Conservation (phyloP, 768 basidiomycete species). For the Mycena pura region DNA sequence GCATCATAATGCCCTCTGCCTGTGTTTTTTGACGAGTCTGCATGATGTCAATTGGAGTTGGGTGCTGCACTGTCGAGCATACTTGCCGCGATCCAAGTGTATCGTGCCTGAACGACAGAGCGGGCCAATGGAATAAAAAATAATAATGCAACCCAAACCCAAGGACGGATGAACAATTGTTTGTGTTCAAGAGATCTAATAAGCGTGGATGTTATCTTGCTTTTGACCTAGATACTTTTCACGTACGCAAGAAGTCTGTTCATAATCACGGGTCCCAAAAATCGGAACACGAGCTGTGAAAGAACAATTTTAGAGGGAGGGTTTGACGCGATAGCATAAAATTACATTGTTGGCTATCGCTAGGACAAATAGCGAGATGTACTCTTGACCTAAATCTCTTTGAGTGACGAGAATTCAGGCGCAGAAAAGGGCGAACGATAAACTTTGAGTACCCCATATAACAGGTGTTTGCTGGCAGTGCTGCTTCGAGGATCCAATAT, state of each 20-base stretch:
- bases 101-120: conserved; percentile 47
- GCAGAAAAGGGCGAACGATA: conserved; percentile 1
- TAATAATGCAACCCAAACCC: conserved; percentile 52
- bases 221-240: too few species aligned
- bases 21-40: conserved; percentile 13
- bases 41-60: neutral
- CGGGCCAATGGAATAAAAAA: conserved; percentile 43
- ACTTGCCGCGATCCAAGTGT: conserved; percentile 40
- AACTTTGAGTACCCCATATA: conserved; percentile 10
- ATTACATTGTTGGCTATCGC: conserved; percentile 1
- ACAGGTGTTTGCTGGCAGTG: conserved; percentile 1
- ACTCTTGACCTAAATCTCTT: neutral
- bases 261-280: conserved; percentile 44
- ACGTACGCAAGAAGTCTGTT: conserved; percentile 46
- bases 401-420: neutral
- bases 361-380: neutral
- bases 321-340: neutral
- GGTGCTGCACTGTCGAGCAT: neutral
- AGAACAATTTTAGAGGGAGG: neutral
- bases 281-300: conserved; percentile 17
- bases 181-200: conserved; percentile 36
- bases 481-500: conserved; percentile 26
- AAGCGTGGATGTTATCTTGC: too few species aligned
- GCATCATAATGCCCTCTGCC: conserved; percentile 24
- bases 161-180: conserved; percentile 44